phyloP scores from a whole-genome alignment of 2,329 filamentous ascomycete species.

The Exophiala bonariae region DNA sequence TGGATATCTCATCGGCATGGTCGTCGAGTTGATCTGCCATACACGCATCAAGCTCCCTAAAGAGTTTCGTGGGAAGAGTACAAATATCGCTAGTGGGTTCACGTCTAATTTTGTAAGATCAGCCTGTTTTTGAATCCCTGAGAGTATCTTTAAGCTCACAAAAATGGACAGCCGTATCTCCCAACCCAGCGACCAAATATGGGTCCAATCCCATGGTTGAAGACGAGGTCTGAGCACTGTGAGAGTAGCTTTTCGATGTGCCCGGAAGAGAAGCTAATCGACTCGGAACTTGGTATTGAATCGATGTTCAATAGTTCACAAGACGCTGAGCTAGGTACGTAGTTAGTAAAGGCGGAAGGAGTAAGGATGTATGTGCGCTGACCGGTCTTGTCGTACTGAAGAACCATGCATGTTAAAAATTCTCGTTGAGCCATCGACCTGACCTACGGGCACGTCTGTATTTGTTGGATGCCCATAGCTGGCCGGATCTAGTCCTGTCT shows the following conservation, averaged over 20 bases:
- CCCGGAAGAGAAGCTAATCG: neutral
- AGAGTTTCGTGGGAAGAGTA: slow-evolving; percentile 5
- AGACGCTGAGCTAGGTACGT: no score
- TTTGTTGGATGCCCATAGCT: no score
- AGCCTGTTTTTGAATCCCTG: neutral
- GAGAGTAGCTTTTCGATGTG: slow-evolving; percentile 2
- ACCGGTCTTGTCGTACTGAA: no score
- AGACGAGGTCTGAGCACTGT: slow-evolving; percentile 27
- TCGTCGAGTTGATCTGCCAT: neutral
- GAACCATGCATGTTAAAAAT: no score
- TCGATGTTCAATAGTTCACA: neutral
- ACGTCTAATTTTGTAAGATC: slow-evolving; percentile 1
- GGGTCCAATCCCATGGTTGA: slow-evolving; percentile 38
- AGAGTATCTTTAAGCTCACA: slow-evolving; percentile 31
- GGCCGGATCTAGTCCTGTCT: no score
- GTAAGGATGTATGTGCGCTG: no score
- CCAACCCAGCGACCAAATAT: slow-evolving; percentile 46
- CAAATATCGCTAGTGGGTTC: slow-evolving; percentile 7
- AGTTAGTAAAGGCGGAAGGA: no score
- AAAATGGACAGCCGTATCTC: slow-evolving; percentile 42
- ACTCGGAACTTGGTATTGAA: neutral
- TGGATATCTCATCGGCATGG: neutral
- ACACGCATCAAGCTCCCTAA: slow-evolving; percentile 1
- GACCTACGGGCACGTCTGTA: no score
- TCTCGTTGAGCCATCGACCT: no score